Conservation (phyloP, 352 stramenopile genomes). For the Globisporangium yorkense region DNA sequence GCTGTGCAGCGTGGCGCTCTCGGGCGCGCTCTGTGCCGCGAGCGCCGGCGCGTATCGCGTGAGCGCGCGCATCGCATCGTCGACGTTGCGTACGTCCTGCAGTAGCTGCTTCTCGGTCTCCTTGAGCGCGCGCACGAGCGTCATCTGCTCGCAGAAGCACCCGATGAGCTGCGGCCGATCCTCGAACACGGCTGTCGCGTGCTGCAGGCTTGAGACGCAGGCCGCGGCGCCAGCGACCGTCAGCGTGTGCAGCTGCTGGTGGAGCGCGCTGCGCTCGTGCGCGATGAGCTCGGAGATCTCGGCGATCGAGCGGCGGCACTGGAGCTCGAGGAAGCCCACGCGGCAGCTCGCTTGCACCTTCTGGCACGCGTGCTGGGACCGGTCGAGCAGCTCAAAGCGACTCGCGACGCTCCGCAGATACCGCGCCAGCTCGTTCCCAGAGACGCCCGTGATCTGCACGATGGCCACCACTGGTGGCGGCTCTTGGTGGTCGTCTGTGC, state of each 20-base stretch:
- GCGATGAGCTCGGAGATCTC: slow-evolving; percentile 59
- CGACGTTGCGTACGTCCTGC: slow-evolving; percentile 65
- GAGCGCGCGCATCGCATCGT: slow-evolving; percentile 49
- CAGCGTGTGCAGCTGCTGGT: slow-evolving; percentile 32
- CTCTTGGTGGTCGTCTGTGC: not conserved
- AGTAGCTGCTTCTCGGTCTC: slow-evolving; percentile 52
- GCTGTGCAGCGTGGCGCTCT: slow-evolving; percentile 48
- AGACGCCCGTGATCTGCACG: slow-evolving; percentile 24
- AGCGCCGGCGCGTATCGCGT: slow-evolving; percentile 34
- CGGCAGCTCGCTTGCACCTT: slow-evolving; percentile 68
- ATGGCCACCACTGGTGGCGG: slow-evolving; percentile 11
- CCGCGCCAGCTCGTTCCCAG: slow-evolving; percentile 28
- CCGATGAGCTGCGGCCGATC: slow-evolving; percentile 67
- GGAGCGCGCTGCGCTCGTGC: slow-evolving; percentile 35
- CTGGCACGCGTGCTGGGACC: slow-evolving; percentile 50
- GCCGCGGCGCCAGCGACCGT: slow-evolving; percentile 26
- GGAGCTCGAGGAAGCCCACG: slow-evolving; percentile 69
- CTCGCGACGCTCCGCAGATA: slow-evolving; percentile 37
- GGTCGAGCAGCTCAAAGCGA: slow-evolving; percentile 35
- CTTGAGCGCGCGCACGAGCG: slow-evolving; percentile 43
- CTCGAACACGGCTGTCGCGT: slow-evolving; percentile 41
- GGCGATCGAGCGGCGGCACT: slow-evolving; percentile 50
- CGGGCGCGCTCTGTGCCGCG: slow-evolving; percentile 18
- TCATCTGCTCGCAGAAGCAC: slow-evolving; percentile 67
- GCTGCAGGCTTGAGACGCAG: slow-evolving; percentile 39